Evolutionary conservation across 129 eudicot genomes (phyloP).

Genomic region (Centaurea solstitialis): DNA sequence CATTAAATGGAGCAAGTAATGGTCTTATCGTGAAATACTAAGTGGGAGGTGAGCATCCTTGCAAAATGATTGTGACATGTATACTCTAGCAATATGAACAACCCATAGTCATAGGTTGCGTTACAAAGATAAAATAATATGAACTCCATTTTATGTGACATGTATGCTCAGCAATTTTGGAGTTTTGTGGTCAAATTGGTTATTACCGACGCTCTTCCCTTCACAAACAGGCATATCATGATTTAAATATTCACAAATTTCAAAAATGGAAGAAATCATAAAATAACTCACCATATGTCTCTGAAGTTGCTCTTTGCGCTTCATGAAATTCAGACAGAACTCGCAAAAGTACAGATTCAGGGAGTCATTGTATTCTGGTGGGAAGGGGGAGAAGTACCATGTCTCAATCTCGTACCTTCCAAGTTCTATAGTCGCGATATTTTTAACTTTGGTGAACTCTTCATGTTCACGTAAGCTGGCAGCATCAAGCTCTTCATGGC

Average conservation of each 20-base stretch:
- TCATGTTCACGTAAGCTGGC: slow-evolving; percentile 99
- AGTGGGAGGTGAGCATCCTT: too few species aligned
- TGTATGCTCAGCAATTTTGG: neutral
- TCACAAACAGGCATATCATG: slow-evolving; percentile 6
- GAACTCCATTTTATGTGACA: neutral
- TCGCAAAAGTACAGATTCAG: slow-evolving; percentile 91
- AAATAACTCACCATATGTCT: slow-evolving; percentile 81
- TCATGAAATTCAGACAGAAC: slow-evolving; percentile 96
- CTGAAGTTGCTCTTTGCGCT: slow-evolving; percentile 94
- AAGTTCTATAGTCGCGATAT: slow-evolving; percentile 90
- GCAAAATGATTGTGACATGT: too few species aligned
- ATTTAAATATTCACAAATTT: slow-evolving; percentile 10
- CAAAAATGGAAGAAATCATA: neutral
- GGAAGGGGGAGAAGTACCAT: slow-evolving; percentile 98
- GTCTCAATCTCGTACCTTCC: slow-evolving; percentile 98
- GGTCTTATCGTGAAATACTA: too few species aligned
- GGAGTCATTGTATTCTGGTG: slow-evolving; percentile 96
- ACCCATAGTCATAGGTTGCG: neutral
- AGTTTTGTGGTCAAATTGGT: neutral
- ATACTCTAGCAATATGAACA: too few species aligned
- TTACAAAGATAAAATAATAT: neutral
- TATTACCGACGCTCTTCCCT: neutral
- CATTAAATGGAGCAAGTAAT: neutral
- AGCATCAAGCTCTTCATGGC: slow-evolving; percentile 98
- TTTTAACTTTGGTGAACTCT: slow-evolving; percentile 95